Percentiles rank a stretch among this genome's conserved stretches.
Conservation (phyloP, 768 basidiomycete genomes). For the Termitomyces sp. region DNA sequence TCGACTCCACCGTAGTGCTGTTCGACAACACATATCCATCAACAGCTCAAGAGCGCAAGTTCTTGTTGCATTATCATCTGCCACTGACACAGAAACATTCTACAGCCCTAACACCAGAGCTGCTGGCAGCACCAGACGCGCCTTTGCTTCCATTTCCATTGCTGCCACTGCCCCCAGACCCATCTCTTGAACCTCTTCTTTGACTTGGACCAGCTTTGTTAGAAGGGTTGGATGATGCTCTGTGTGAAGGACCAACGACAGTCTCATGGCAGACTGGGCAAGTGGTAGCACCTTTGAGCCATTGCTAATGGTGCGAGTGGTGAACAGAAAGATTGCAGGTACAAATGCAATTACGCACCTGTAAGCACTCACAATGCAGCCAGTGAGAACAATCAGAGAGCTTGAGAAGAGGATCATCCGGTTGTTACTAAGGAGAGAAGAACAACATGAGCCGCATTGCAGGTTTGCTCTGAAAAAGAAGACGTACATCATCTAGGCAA, state of each 20-base stretch:
- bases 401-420: slow-evolving; percentile 61
- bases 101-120: too few relatives aligned
- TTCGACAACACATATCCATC: slow-evolving; percentile 36
- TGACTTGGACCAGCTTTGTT: slow-evolving; percentile 17
- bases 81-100: too few relatives aligned
- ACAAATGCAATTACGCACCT: slow-evolving; percentile 41
- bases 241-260: slow-evolving; percentile 29
- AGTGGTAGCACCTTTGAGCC: slow-evolving; percentile 72
- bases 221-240: slow-evolving; percentile 3
- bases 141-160: background rate
- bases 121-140: background rate
- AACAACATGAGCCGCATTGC: slow-evolving; percentile 14
- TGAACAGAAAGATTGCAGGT: background rate
- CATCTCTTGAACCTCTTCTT: slow-evolving; percentile 12
- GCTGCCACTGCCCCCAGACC: slow-evolving; percentile 3
- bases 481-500: slow-evolving; percentile 78
- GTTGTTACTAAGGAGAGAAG: slow-evolving; percentile 51
- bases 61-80: too few relatives aligned
- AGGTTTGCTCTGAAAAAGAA: background rate
- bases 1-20: background rate
- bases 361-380: slow-evolving; percentile 74
- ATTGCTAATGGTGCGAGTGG: slow-evolving; percentile 52
- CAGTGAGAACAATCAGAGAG: slow-evolving; percentile 75
- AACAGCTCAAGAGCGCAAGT: too few relatives aligned
- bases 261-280: slow-evolving; percentile 80